Percentiles rank a stretch among this genome's conserved stretches.
Evolutionary conservation across 2,329 filamentous ascomycete genomes (phyloP).

Genomic region (Neonectria punicea): DNA sequence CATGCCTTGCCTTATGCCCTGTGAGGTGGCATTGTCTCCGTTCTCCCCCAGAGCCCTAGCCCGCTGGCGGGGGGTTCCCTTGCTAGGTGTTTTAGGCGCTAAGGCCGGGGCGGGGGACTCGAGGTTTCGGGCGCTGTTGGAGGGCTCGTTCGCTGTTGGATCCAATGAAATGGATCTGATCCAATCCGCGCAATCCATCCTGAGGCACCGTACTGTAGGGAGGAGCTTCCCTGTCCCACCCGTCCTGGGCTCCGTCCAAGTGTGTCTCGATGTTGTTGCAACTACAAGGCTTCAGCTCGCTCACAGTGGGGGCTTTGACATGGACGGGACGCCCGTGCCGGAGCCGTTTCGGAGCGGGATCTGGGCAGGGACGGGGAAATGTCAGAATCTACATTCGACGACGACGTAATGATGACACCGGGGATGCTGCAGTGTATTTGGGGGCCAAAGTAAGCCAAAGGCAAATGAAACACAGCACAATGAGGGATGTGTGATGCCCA

Average conservation of each 20-base stretch:
- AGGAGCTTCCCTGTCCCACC: background rate
- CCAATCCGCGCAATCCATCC: background rate
- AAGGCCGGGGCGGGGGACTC: constrained; percentile 27
- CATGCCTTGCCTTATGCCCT: too few species aligned
- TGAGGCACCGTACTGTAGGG: background rate
- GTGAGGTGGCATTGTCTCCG: background rate
- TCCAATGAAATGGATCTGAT: background rate
- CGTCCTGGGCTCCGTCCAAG: background rate
- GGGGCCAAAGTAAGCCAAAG: background rate
- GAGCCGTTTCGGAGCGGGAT: background rate
- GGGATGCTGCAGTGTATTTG: background rate
- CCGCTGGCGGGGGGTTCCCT: background rate
- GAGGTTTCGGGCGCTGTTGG: constrained; percentile 23
- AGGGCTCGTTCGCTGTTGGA: constrained; percentile 12
- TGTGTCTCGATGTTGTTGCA: background rate
- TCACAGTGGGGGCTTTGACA: background rate
- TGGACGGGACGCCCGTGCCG: background rate
- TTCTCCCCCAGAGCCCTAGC: background rate
- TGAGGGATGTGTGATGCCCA: background rate
- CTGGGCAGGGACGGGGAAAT: background rate
- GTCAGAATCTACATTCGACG: background rate
- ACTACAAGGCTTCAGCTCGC: background rate
- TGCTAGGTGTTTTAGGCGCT: constrained; percentile 24
- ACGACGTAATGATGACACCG: background rate
- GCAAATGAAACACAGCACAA: background rate